Evolutionary conservation across 1,139 yeast species (phyloP).

Genomic region (Pichiaceae sp.): DNA sequence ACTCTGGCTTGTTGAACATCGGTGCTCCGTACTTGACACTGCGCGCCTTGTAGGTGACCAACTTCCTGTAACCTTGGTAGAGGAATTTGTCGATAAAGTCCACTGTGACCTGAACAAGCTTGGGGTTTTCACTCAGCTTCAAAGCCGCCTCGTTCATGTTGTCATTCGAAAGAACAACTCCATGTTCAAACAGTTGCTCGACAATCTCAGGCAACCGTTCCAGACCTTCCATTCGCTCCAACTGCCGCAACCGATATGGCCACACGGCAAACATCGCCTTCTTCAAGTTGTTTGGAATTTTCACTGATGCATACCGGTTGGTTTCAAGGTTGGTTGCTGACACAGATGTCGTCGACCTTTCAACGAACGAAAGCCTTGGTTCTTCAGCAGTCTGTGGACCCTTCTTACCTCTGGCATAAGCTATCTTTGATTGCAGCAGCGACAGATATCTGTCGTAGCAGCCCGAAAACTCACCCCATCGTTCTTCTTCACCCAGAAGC

Average conservation of each 20-base stretch:
- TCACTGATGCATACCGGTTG: slow-evolving; percentile 3
- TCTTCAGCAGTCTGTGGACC: not conserved
- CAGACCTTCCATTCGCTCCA: slow-evolving; percentile 16
- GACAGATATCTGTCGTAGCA: slow-evolving; percentile 17
- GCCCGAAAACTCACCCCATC: slow-evolving; percentile 23
- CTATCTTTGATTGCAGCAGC: slow-evolving; percentile 10
- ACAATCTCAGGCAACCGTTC: slow-evolving; percentile 22
- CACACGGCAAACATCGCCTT: slow-evolving; percentile 18
- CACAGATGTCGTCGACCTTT: not conserved
- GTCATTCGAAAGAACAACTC: slow-evolving; percentile 29
- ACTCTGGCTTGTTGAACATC: not conserved
- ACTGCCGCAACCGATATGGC: slow-evolving; percentile 18
- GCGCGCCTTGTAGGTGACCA: not conserved
- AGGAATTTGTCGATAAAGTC: slow-evolving; percentile 29
- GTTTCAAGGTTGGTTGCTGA: slow-evolving; percentile 8
- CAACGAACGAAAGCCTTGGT: slow-evolving; percentile 2
- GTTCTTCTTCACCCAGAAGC: slow-evolving; percentile 20
- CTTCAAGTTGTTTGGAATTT: slow-evolving; percentile 13
- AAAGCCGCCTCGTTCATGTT: slow-evolving; percentile 32
- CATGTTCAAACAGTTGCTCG: slow-evolving; percentile 23
- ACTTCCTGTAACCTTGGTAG: slow-evolving; percentile 26
- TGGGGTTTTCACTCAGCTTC: slow-evolving; percentile 18
- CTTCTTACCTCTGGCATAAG: slow-evolving; percentile 9
- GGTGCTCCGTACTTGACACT: not conserved
- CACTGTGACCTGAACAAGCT: slow-evolving; percentile 26